A percentile compares a stretch with the other conserved stretches of the same genome.
These are phyloP conservation scores for Rubia yunnanensis DNA, from an alignment of 257 asterid genomes.

Conservation along the genomic window DNA sequence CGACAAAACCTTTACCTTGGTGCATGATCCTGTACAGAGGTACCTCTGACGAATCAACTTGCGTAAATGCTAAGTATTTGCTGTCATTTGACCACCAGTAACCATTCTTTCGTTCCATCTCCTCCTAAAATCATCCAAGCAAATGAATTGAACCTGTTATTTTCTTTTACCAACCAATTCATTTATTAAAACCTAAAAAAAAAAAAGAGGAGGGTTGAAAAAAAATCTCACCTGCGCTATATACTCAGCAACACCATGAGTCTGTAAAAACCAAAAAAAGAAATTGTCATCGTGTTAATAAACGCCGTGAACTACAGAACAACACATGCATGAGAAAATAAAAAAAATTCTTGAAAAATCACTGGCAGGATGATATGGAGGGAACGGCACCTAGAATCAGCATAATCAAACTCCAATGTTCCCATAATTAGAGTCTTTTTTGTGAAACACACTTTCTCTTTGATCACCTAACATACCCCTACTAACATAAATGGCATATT, in stretches of 20 bases:
- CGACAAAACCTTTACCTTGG: slow-evolving; percentile 70
- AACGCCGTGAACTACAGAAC: not conserved
- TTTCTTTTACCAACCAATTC: not conserved
- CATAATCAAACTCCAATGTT: not conserved
- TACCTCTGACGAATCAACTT: slow-evolving; percentile 63
- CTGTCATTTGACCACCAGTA: slow-evolving; percentile 98
- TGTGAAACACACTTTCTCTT: not conserved
- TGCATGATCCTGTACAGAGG: slow-evolving; percentile 91
- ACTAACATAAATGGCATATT: not conserved
- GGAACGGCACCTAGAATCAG: not conserved
- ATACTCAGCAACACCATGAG: slow-evolving; percentile 86
- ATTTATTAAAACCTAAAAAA: not conserved
- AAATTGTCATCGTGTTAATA: slow-evolving; percentile 5
- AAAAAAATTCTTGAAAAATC: too few species aligned
- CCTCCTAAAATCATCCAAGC: slow-evolving; percentile 54
- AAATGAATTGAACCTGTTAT: not conserved
- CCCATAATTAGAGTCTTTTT: not conserved
- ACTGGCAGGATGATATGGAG: not conserved
- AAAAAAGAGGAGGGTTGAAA: not conserved
- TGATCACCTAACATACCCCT: not conserved
- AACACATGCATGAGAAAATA: not conserved
- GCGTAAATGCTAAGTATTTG: slow-evolving; percentile 73
- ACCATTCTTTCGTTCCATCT: slow-evolving; percentile 90
- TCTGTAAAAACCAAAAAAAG: slow-evolving; percentile 45
- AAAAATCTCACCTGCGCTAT: slow-evolving; percentile 76